Base-by-base conservation (phyloP, 768 basidiomycete genomes). In the Lentinula sp. region DNA sequence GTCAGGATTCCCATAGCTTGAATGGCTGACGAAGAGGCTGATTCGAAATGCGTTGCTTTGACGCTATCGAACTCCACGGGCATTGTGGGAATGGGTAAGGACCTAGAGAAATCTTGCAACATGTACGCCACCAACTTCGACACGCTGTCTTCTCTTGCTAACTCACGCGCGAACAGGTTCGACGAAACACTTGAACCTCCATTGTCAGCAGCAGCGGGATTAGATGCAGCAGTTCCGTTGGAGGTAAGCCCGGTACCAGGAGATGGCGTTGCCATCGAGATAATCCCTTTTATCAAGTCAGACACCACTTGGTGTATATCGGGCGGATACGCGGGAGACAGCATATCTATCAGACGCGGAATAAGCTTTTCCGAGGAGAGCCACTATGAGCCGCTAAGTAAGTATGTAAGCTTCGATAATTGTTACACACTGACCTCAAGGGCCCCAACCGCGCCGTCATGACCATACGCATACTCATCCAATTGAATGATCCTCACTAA, bases 241-340 rank as follows among this genome's bases (percentile, higher is more conserved):
- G 88, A 84, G 48, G 87, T 81, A 65, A 93, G 80, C 60, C 80
- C 91, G 59, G 85, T 85, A 4, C 84, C 87, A 3, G 91, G 90
- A 0, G 93, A 90, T 5, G 93, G 92, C 1, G 94, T 88, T 39
- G 94, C 92, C 81, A 97, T 89, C 40, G 93, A 89, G 64, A 99
- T 95, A 64, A 98, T 94, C 54, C 89, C 89, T 71, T 96, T 96
- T 68, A 98, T 85, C 59, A 98, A 80, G 61, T 99, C 97, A 0
- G 93, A 83, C 35, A 93, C 91, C 61, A 93, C 87, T 7, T 84
- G 80, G 72, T 98, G 97, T 59, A 90, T 84, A 61, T 92, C 87
- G 39, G 85, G 77, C 21, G 85, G 81, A 62, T 91, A 78, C 9
- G 80, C 70, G 0, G 97, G 94, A 13, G 94, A 91, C 23, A 99